Base-by-base conservation (phyloP, 2,329 filamentous ascomycete species). In the Berkeleyomyces basicola region DNA sequence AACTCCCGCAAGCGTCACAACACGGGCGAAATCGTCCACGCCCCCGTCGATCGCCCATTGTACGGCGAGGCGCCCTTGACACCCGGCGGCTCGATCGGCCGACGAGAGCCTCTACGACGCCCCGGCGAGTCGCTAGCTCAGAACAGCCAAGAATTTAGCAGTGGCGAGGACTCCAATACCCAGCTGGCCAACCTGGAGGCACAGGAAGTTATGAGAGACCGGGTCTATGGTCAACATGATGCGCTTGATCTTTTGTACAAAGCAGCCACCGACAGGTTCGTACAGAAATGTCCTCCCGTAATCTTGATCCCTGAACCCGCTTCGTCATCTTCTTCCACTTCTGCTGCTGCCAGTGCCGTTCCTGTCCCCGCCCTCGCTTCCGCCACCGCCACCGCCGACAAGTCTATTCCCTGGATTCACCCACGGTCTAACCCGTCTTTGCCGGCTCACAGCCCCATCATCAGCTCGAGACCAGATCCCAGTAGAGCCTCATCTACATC, bases 201-300 rank as follows among this genome's bases (percentile, higher is more conserved):
- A 31, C 80, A 82, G 69, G 77, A 78, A 7, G 81, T 85, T 64
- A 85, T 86, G 82, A 75, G 82, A 40, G 78, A 76, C 62, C 87
- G 89, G 67, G 84, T 97, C 53, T 95, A 91, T 72, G 91, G 90
- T 43, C 90, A 89, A 3, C 91, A 96, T 70, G 92, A 97, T 75
- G 92, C 92, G 33, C 79, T 97, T 58, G 90, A 96, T 72, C 78
- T 96, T 63, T 79, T 97, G 14, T 95, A 95, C 70, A 91, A 95
- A 74, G 92, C 91, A 23, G 90, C 83, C 39, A 85, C 82, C 47
- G 80, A 85, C 70, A 82, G 78, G 78, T 78, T 71, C 69, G 75
- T 73, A 66, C 61, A 62, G 9, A 23, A 53, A 66, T 43, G 61
- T 61, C 66, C 40, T 66, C 62, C 63, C 64, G 44, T 61, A 66